These are phyloP conservation scores for Nematocida sp. DNA, from an alignment of 371 early-diverging fungal genomes.

Conservation along the genomic window DNA sequence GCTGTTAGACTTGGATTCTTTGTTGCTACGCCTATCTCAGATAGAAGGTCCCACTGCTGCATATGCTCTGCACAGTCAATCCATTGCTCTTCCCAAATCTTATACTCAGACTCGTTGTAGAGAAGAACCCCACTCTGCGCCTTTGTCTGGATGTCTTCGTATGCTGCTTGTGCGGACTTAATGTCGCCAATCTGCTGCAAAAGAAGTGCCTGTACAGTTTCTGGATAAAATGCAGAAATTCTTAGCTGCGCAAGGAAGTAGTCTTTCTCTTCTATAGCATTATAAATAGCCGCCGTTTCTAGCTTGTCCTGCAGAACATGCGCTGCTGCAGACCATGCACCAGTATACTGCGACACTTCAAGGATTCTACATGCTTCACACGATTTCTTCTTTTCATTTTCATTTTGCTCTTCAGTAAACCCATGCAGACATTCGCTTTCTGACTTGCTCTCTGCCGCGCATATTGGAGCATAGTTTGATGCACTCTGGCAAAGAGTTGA, in stretches of 20 bases:
- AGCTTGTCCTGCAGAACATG: conserved; percentile 5
- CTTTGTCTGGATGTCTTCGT: conserved; percentile 85
- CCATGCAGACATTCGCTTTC: neutral
- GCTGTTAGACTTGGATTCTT: conserved; percentile 70
- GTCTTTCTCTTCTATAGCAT: conserved; percentile 72
- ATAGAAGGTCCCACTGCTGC: conserved; percentile 94
- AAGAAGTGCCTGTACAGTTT: conserved; percentile 89
- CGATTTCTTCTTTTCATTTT: neutral
- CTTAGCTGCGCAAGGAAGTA: conserved; percentile 86
- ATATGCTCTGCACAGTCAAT: conserved; percentile 80
- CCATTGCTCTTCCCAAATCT: conserved; percentile 94
- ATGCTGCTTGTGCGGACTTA: conserved; percentile 82
- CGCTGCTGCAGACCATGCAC: conserved; percentile 16
- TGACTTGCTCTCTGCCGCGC: neutral
- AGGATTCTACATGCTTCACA: conserved; percentile 9
- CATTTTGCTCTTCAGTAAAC: neutral
- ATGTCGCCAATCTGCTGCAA: conserved; percentile 88
- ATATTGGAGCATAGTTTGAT: neutral
- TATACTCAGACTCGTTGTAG: conserved; percentile 89
- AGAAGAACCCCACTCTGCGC: conserved; percentile 73
- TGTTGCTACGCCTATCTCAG: conserved; percentile 84
- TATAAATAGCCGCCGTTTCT: conserved; percentile 7
- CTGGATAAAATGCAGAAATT: conserved; percentile 80
- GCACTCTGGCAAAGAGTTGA: conserved; percentile 22
- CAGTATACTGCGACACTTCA: conserved; percentile 29